These are phyloP conservation scores for Oropetium thomaeum DNA, from an alignment of 176 grass and related monocot genomes.

Conservation along the genomic window DNA sequence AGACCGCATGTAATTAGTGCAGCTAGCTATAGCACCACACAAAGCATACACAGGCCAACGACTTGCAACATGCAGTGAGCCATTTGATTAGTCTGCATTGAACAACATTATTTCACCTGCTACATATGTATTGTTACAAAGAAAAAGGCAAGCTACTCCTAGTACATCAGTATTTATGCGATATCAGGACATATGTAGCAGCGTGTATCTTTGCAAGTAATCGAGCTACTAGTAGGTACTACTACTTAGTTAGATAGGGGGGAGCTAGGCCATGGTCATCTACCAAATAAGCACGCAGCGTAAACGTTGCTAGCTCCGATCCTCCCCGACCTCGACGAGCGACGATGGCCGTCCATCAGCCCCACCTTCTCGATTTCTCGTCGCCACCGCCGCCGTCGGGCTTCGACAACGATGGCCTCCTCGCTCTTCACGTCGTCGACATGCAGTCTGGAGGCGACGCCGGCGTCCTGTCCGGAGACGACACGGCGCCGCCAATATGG, in stretches of 20 bases:
- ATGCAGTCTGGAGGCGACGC: neutral
- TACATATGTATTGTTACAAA: no score
- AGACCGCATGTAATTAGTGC: neutral
- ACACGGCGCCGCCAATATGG: neutral
- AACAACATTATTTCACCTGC: no score
- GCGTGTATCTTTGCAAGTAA: no score
- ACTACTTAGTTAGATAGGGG: no score
- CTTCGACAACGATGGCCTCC: constrained; percentile 20
- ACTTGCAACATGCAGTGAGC: neutral
- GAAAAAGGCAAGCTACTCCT: no score
- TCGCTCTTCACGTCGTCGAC: neutral
- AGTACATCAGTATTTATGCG: no score
- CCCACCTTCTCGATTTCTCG: constrained; percentile 38
- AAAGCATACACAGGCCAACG: neutral
- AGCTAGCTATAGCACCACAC: neutral
- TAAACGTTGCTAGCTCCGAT: no score
- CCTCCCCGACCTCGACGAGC: neutral
- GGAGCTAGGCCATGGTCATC: neutral
- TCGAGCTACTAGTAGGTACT: no score
- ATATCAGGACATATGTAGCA: no score
- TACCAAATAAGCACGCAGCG: neutral
- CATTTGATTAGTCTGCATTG: no score
- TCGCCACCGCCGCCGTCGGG: neutral
- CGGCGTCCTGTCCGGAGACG: neutral
- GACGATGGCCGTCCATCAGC: constrained; percentile 36